Base-by-base conservation (phyloP, 805 yeast genomes). In the Wickerhamiella cacticola region DNA sequence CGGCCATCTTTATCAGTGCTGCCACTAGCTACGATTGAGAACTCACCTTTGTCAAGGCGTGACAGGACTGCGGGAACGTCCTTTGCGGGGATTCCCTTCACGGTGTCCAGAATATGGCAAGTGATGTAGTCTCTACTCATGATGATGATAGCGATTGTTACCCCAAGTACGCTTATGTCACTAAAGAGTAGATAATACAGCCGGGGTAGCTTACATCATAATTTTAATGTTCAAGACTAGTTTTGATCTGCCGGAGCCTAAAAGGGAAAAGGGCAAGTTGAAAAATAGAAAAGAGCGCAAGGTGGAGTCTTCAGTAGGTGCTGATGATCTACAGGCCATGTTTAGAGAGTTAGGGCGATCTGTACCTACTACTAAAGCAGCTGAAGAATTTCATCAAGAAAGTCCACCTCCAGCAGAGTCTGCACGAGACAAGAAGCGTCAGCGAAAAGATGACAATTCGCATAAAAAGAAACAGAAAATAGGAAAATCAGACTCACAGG, bases 101-200 rank as follows among this genome's bases (percentile, higher is more conserved):
- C 79, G 5, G 96, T 87, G 59, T 88, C 95, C 19, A 88, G 69
- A 8, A 88, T 75, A 62, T 88, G 97, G 66, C 96, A 88, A 2
- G 96, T 87, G 34, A 87, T 75, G 39, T 89, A 89, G 55, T 65
- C 66, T 43, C 63, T 43, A n/a, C n/a, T n/a, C n/a, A n/a, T n/a
- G n/a, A n/a, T n/a, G n/a, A n/a, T n/a, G n/a, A n/a, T n/a, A n/a
- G n/a, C n/a, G n/a, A n/a, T n/a, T n/a, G n/a, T n/a, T n/a, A n/a
- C n/a, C n/a, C n/a, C n/a, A n/a, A n/a, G n/a, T n/a, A n/a, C n/a
- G n/a, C n/a, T n/a, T n/a, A n/a, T n/a, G n/a, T n/a, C n/a, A n/a
- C n/a, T n/a, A n/a, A n/a, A n/a, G n/a, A n/a, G n/a, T n/a, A n/a
- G n/a, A n/a, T n/a, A n/a, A n/a, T n/a, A n/a, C n/a, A n/a, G n/a